Conservation (phyloP, 1,139 yeast genomes). For the Meyerozyma athensensis region DNA sequence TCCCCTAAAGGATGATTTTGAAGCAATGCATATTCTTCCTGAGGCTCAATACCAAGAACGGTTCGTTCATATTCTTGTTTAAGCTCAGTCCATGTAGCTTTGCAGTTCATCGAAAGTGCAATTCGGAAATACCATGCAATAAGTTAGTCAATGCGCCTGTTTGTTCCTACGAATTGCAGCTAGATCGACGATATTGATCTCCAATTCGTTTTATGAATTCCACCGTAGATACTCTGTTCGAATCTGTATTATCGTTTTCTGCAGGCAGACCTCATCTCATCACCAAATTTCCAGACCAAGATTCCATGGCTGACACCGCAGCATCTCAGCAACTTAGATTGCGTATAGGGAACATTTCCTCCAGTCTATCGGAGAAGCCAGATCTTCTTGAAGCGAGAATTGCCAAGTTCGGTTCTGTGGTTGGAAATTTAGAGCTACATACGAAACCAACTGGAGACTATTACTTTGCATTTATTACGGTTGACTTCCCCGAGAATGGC, state of each 20-base stretch:
- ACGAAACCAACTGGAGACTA: conserved; percentile 46
- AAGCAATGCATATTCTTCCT: too few species aligned
- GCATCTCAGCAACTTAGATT: conserved; percentile 27
- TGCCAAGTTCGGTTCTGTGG: conserved; percentile 45
- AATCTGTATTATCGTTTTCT: background rate
- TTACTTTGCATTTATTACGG: conserved; percentile 63
- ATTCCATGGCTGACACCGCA: background rate
- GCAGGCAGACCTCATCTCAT: conserved; percentile 1
- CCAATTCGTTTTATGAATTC: too few species aligned
- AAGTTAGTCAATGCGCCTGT: too few species aligned
- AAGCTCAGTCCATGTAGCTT: background rate
- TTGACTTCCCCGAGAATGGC: conserved; percentile 44
- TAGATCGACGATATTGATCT: too few species aligned
- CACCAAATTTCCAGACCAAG: conserved; percentile 2
- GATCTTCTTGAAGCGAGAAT: conserved; percentile 43
- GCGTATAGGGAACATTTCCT: conserved; percentile 69
- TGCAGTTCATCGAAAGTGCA: background rate
- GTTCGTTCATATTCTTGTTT: background rate
- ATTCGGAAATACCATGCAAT: background rate
- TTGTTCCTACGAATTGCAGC: too few species aligned
- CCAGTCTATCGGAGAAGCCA: conserved; percentile 40
- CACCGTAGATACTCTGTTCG: too few species aligned
- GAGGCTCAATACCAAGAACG: background rate
- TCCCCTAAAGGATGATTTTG: too few species aligned
- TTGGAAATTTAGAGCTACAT: conserved; percentile 41